phyloP scores from a whole-genome alignment of 2,329 filamentous ascomycete species.

The Claviceps purpurea region DNA sequence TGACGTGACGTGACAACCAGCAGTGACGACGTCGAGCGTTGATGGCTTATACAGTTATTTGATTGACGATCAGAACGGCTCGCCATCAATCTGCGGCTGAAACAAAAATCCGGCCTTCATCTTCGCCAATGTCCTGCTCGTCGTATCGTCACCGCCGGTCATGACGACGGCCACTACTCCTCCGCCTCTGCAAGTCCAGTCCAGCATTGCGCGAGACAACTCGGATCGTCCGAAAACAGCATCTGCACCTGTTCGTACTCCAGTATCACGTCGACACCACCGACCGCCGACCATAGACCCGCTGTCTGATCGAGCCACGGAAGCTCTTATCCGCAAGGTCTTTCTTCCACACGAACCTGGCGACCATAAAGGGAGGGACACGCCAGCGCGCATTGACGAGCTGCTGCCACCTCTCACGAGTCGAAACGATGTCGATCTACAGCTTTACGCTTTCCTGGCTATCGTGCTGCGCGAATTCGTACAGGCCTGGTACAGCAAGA shows the following conservation, averaged over 20 bases:
- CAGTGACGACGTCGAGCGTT: background rate
- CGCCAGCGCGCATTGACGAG: conserved; percentile 53
- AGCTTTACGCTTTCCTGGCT: conserved; percentile 85
- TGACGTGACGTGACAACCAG: conserved; percentile 5
- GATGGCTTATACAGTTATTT: background rate
- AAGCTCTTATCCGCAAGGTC: conserved; percentile 66
- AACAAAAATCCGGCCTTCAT: background rate
- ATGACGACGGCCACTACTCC: conserved; percentile 8
- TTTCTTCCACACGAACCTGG: conserved; percentile 61
- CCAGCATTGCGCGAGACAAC: conserved; percentile 6
- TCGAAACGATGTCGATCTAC: conserved; percentile 83
- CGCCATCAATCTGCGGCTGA: background rate
- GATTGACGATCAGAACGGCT: background rate
- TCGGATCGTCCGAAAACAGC: background rate
- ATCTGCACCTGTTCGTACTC: conserved; percentile 12
- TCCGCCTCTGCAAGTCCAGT: conserved; percentile 7
- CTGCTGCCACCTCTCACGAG: conserved; percentile 84
- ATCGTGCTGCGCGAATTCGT: conserved; percentile 85
- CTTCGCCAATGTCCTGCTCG: background rate
- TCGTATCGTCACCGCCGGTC: conserved; percentile 13
- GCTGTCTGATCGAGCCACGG: conserved; percentile 65
- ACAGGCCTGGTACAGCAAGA: conserved; percentile 82
- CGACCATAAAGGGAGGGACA: conserved; percentile 37
- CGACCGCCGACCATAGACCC: conserved; percentile 31
- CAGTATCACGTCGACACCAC: conserved; percentile 17